phyloP scores from a whole-genome alignment of 306 rosid species.

The Lathyrus sativus region DNA sequence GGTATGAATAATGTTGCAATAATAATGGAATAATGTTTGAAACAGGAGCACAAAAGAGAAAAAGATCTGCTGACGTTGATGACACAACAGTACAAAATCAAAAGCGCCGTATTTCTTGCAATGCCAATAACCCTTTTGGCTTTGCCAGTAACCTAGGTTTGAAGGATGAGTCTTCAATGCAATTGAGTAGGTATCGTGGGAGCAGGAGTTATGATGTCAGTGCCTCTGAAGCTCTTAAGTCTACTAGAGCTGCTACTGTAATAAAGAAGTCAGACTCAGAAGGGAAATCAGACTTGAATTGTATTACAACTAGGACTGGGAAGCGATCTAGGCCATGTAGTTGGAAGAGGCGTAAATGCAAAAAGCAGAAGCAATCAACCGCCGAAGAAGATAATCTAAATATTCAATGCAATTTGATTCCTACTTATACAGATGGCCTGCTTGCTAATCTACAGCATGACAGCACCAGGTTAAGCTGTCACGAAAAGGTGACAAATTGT shows the following conservation, averaged over 20 bases:
- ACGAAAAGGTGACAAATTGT: conserved; percentile 50
- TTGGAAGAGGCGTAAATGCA: conserved; percentile 66
- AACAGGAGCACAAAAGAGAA: conserved; percentile 56
- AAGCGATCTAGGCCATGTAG: conserved; percentile 72
- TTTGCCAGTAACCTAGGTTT: conserved; percentile 39
- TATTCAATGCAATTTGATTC: conserved; percentile 27
- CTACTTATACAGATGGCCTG: conserved; percentile 32
- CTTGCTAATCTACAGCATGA: conserved; percentile 38
- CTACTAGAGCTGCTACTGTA: conserved; percentile 27
- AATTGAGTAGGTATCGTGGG: conserved; percentile 32
- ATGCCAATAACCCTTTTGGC: conserved; percentile 30
- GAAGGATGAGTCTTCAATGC: conserved; percentile 31
- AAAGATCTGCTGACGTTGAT: conserved; percentile 42
- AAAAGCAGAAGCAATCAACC: conserved; percentile 49
- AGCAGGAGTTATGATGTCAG: conserved; percentile 27
- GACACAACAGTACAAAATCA: conserved; percentile 38
- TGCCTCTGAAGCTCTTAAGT: conserved; percentile 39
- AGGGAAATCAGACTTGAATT: conserved; percentile 38
- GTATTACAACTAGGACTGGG: conserved; percentile 37
- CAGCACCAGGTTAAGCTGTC: conserved; percentile 33
- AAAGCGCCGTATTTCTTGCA: conserved; percentile 40
- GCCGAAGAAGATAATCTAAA: conserved; percentile 37
- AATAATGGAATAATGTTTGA: conserved; percentile 28
- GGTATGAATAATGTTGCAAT: conserved; percentile 8
- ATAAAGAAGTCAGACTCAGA: conserved; percentile 32